A percentile compares a stretch with the other conserved stretches of the same genome.
These are phyloP conservation scores for Rhynchosporium agropyri DNA, from an alignment of 2,329 filamentous ascomycete species.

Conservation along the genomic window DNA sequence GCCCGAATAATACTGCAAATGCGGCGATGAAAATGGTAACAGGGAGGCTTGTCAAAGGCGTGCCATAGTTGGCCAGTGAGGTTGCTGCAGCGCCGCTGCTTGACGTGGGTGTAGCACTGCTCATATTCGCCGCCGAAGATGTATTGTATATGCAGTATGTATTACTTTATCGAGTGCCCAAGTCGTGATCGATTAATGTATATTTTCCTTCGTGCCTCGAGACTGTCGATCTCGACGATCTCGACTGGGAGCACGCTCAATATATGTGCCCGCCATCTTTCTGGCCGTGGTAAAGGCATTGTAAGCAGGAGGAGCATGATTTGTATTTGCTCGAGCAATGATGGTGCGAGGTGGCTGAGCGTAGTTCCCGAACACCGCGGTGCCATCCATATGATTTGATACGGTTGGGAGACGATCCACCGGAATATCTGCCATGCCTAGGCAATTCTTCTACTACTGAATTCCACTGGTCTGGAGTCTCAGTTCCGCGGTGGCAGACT, in stretches of 20 bases:
- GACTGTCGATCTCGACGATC: background rate
- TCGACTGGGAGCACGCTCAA: background rate
- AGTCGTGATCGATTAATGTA: background rate
- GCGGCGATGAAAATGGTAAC: conserved; percentile 8
- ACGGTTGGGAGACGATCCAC: background rate
- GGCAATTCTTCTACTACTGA: background rate
- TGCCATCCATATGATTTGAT: conserved; percentile 1
- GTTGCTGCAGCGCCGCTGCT: background rate
- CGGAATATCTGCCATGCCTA: conserved; percentile 5
- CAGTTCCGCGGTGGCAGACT: background rate
- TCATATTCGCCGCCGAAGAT: background rate
- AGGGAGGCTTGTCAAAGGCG: background rate
- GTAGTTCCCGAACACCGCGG: conserved; percentile 4
- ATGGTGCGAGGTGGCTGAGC: conserved; percentile 6
- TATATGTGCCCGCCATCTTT: background rate
- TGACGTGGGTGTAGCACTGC: background rate
- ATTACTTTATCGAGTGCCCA: background rate
- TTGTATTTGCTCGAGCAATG: conserved; percentile 10
- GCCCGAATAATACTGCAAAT: background rate
- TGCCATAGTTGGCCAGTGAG: background rate
- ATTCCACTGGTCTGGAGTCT: background rate
- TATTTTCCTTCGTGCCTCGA: background rate
- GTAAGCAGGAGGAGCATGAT: conserved; percentile 4
- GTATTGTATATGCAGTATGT: background rate
- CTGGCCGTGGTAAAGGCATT: background rate